Evolutionary conservation across 2,329 filamentous ascomycete species (phyloP).

Genomic region (Chaetothyriales sp.): DNA sequence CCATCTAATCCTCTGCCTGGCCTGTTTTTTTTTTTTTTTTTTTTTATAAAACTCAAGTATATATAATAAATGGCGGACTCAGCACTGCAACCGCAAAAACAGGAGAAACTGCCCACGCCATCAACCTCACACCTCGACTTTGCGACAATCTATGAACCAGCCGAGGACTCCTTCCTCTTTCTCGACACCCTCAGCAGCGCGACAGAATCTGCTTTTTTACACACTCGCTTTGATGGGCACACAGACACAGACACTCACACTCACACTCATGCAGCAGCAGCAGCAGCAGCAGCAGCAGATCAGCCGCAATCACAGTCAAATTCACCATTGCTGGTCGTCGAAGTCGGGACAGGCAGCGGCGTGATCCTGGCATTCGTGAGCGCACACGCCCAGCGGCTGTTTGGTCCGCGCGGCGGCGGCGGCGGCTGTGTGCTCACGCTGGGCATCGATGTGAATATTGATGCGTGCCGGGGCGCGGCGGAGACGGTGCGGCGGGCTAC

Average conservation of each 20-base stretch:
- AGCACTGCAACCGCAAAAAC: too few species aligned
- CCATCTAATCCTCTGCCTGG: too few species aligned
- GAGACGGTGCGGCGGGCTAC: slow-evolving; percentile 31
- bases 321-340: slow-evolving; percentile 46
- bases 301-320: not conserved
- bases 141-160: slow-evolving; percentile 80
- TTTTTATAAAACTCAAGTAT: too few species aligned
- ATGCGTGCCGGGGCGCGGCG: slow-evolving; percentile 62
- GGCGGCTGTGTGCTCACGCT: slow-evolving; percentile 50
- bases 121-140: slow-evolving; percentile 84
- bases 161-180: slow-evolving; percentile 88
- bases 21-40: too few species aligned
- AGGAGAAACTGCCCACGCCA: slow-evolving; percentile 56
- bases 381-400: slow-evolving; percentile 56
- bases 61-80: too few species aligned
- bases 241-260: slow-evolving; percentile 5
- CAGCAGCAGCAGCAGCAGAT: too few species aligned
- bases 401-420: too few species aligned
- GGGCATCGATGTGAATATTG: slow-evolving; percentile 69
- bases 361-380: slow-evolving; percentile 81
- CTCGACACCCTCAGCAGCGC: slow-evolving; percentile 73
- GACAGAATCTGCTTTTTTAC: slow-evolving; percentile 54
- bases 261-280: not conserved
- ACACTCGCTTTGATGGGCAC: slow-evolving; percentile 39
- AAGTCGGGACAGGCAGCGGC: slow-evolving; percentile 82